Base-by-base conservation (phyloP, 2,329 filamentous ascomycete species). In the Celoporthe dispersa region DNA sequence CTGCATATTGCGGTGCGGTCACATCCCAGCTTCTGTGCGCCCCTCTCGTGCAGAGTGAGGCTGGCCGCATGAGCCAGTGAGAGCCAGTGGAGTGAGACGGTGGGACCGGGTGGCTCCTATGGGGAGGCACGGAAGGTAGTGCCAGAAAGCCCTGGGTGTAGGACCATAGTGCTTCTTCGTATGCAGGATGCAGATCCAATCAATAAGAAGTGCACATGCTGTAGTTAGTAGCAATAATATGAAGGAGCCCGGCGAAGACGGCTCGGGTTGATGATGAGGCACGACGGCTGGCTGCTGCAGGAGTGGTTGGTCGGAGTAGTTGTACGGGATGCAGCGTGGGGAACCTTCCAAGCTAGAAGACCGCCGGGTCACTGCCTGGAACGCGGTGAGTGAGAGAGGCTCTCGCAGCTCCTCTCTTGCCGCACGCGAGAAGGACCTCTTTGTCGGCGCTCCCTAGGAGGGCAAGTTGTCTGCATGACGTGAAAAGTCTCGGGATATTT, bases 11-110 rank as follows among this genome's bases (percentile, higher is more conserved):
- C 55, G 63, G 63, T 48, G 57, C 39, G 60, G 33, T 60, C 67
- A 71, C 57, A 66, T 63, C 37, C 59, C 59, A 61, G 61, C 60
- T 71, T 59, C 35, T 37, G 67, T 69, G 37, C 28, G 28, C 51
- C 31, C 60, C 66, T 65, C 35, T 48, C 33, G 62, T 66, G 61
- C 33, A 69, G 64, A 69, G 67, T 66, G 70, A 71, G 70, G 70
- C 70, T 69, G 65, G 35, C 53, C 51, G 33, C 67, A 69, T 51
- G 63, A 64, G 51, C 70, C 63, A 71, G 63, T 69, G 39, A 60
- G n/a, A 71, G 28, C 41, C 33, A 70, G 59, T 61, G 61, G n/a
- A 19, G 44, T 48, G 48, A 63, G 64, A 64, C 59, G 63, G 33
- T 51, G 48, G 61, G 57, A 64, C 63, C 39, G 65, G 69, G 44